Conservation (phyloP, 2,329 filamentous ascomycete species). For the Xylariales sp. region DNA sequence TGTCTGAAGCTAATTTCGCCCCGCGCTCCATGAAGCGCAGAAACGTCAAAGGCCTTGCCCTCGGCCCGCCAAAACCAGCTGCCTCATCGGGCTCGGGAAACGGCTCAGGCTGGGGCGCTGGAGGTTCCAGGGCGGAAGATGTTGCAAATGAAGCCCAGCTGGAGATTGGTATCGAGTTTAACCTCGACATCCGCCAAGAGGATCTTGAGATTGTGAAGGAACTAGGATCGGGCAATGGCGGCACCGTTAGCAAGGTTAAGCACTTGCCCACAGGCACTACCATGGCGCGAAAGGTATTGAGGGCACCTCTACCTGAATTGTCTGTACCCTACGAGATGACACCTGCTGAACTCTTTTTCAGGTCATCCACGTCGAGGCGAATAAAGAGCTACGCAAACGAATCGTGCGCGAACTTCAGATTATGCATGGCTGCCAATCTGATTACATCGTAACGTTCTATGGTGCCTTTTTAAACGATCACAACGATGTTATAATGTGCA, state of each 20-base stretch:
- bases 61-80: constrained; percentile 78
- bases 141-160: constrained; percentile 71
- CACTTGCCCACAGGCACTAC: constrained; percentile 94
- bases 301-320: constrained; percentile 1
- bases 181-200: constrained; percentile 89
- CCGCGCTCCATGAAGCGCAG: constrained; percentile 95
- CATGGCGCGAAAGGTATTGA: constrained; percentile 93
- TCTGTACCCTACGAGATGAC: not conserved
- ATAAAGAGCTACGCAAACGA: constrained; percentile 95
- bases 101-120: constrained; percentile 57
- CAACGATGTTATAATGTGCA: constrained; percentile 98
- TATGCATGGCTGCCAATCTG: constrained; percentile 97
- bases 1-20: constrained; percentile 70
- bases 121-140: constrained; percentile 60
- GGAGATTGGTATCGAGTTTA: constrained; percentile 98
- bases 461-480: constrained; percentile 96
- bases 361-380: constrained; percentile 98
- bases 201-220: constrained; percentile 95
- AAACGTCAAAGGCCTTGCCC: constrained; percentile 95
- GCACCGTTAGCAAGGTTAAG: constrained; percentile 97
- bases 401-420: constrained; percentile 98
- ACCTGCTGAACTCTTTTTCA: constrained; percentile 53
- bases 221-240: constrained; percentile 94
- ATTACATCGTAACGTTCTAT: constrained; percentile 97
- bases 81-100: constrained; percentile 77